phyloP scores from a whole-genome alignment of 495 filamentous ascomycete genomes.

The Daldinia decipiens region DNA sequence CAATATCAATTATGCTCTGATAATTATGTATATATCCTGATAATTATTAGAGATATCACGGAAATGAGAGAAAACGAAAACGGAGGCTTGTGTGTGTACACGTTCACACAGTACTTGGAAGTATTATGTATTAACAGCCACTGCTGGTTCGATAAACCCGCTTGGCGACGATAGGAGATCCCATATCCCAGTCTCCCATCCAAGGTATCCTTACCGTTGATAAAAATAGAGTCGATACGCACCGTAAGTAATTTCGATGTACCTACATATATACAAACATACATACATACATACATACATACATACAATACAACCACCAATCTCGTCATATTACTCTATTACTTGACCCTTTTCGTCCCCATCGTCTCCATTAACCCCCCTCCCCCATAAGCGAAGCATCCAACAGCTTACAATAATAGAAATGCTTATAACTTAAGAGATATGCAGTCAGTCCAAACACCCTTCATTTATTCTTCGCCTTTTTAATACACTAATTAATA shows the following conservation, averaged over 20 bases:
- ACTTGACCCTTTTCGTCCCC: conserved; percentile 1
- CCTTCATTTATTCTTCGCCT: conserved; percentile 1
- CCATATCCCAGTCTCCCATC: conserved; percentile 10
- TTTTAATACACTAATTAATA: no score
- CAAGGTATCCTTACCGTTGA: conserved; percentile 13
- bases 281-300: no score
- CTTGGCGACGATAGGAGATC: conserved; percentile 20
- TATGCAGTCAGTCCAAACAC: not conserved
- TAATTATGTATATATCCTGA: conserved; percentile 6
- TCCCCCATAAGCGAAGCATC: conserved; percentile 8
- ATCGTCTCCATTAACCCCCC: not conserved
- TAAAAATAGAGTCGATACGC: conserved; percentile 17
- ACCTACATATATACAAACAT: no score
- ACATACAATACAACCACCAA: conserved; percentile 10
- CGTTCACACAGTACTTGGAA: not conserved
- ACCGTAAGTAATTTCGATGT: conserved; percentile 27
- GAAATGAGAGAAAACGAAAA: not conserved
- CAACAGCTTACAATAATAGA: conserved; percentile 2
- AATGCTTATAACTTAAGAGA: conserved; percentile 11
- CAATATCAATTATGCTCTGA: conserved; percentile 1
- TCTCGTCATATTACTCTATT: not conserved
- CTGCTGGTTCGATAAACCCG: conserved; percentile 3
- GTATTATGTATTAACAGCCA: conserved; percentile 1
- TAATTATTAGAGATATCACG: not conserved
- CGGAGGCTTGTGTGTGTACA: not conserved